Evolutionary conservation across 345 rosid genomes (phyloP).

Genomic region (Iberis pinnata): DNA sequence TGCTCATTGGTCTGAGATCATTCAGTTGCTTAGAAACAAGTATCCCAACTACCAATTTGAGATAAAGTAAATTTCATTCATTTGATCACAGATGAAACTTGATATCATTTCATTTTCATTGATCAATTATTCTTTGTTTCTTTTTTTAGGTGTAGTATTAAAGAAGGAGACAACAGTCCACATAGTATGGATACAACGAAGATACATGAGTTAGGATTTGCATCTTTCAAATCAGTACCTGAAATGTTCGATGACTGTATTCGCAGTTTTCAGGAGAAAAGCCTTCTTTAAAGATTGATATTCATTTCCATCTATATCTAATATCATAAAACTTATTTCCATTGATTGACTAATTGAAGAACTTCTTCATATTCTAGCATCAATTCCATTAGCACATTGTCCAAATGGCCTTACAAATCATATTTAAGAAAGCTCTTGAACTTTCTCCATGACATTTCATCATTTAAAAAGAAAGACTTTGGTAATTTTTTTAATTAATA

Average conservation of each 20-base stretch:
- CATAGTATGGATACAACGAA: constrained; percentile 76
- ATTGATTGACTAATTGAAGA: neutral
- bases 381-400: constrained; percentile 6
- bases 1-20: constrained; percentile 69
- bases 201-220: constrained; percentile 50
- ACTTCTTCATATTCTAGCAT: neutral
- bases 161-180: constrained; percentile 54
- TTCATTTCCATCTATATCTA: neutral
- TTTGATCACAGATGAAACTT: neutral
- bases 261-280: constrained; percentile 61
- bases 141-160: constrained; percentile 43
- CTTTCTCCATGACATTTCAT: no score
- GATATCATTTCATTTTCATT: neutral
- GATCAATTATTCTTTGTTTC: neutral
- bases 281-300: constrained; percentile 47
- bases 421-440: no score
- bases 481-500: no score
- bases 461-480: no score
- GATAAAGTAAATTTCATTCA: constrained; percentile 3
- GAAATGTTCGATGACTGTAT: constrained; percentile 86
- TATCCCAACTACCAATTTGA: constrained; percentile 44
- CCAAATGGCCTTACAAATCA: no score
- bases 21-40: constrained; percentile 57
- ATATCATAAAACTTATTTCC: neutral
- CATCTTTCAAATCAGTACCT: constrained; percentile 48